phyloP scores from a whole-genome alignment of 176 grass and related monocot genomes.

The barley (Hordeum vulgare) region DNA sequence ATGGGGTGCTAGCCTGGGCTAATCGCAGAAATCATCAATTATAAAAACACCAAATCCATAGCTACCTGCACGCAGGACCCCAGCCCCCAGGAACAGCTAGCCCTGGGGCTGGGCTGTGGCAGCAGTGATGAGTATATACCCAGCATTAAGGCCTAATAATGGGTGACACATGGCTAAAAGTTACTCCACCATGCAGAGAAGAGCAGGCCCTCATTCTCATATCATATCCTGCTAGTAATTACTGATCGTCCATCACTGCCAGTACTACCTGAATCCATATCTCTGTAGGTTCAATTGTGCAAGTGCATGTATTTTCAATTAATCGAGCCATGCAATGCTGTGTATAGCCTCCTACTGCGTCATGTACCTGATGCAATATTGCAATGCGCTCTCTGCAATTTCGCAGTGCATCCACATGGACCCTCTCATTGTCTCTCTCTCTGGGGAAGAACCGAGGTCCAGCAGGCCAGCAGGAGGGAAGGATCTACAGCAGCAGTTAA shows the following conservation, averaged over 20 bases:
- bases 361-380: not conserved
- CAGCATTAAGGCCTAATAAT: slow-evolving; percentile 23
- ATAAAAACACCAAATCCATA: not conserved
- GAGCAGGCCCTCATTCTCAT: not conserved
- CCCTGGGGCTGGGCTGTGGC: not conserved
- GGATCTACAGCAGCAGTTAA: not conserved
- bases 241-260: not conserved
- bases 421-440: not conserved
- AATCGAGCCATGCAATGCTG: not conserved
- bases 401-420: not conserved
- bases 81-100: not conserved
- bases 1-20: not conserved
- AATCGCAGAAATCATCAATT: slow-evolving; percentile 1
- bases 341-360: too few relatives aligned
- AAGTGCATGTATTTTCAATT: not conserved
- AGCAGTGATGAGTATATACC: not conserved
- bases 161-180: not conserved
- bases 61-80: not conserved
- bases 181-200: not conserved
- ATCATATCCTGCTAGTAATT: not conserved
- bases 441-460: slow-evolving; percentile 12
- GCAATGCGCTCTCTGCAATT: not conserved
- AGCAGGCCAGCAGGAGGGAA: not conserved
- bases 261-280: not conserved
- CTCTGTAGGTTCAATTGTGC: not conserved